Evolutionary conservation across 805 yeast genomes (phyloP).

Genomic region (Saturnispora diversa): DNA sequence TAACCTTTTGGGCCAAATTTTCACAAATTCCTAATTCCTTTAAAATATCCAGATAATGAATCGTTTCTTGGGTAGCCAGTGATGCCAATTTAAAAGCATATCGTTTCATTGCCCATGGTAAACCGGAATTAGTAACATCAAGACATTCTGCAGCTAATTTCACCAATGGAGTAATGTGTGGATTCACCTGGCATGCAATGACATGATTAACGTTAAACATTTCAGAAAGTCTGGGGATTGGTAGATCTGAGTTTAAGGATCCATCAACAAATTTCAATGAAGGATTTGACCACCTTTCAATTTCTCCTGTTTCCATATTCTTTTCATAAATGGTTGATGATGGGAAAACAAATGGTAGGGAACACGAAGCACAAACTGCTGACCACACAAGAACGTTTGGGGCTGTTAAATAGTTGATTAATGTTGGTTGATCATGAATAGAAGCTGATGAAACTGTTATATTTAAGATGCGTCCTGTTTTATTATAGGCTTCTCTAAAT

Average conservation of each 20-base stretch:
- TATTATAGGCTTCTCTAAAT: constrained; percentile 86
- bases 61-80: constrained; percentile 56
- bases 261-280: constrained; percentile 88
- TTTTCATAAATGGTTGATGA: constrained; percentile 81
- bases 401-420: constrained; percentile 71
- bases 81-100: constrained; percentile 45
- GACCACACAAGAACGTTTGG: constrained; percentile 81
- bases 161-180: constrained; percentile 87
- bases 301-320: constrained; percentile 60
- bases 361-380: constrained; percentile 89
- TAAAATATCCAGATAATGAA: constrained; percentile 66
- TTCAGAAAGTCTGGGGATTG: constrained; percentile 81
- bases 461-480: constrained; percentile 88
- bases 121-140: constrained; percentile 40
- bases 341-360: constrained; percentile 87
- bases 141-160: constrained; percentile 52
- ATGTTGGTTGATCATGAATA: constrained; percentile 80
- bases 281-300: constrained; percentile 74
- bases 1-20: constrained; percentile 61
- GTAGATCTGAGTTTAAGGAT: constrained; percentile 89
- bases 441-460: constrained; percentile 92
- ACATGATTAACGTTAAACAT: constrained; percentile 97
- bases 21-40: constrained; percentile 72
- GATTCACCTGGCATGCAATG: constrained; percentile 95
- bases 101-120: constrained; percentile 43